Base-by-base conservation (phyloP, 176 grass and related monocot genomes). In the Poa annua region DNA sequence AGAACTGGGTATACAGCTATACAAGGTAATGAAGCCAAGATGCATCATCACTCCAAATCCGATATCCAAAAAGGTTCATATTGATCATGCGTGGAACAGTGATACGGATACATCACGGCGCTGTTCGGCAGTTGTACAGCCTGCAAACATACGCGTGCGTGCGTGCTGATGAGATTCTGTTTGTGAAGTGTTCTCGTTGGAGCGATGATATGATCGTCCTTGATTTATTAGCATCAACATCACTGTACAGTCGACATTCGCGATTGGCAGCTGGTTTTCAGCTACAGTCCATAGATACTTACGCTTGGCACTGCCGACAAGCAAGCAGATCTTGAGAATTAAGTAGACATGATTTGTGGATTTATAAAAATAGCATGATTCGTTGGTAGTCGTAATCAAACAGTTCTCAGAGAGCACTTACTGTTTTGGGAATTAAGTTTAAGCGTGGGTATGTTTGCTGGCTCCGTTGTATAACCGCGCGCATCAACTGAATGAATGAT, bases 51-150 rank as follows among this genome's bases (percentile, higher is more conserved):
- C n/a, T n/a, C 53, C 53, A 50, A 50, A 6, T 8, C 2, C 56
- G 56, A 60, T 45, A 6, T 71, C 68, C 20, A 45, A 71, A 71
- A 21, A 71, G 38, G 67, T 39, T 42, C 66, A 20, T 24, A 71
- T 47, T 71, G 16, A 3, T 47, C 57, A 29, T 61, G 57, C 52
- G 20, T 71, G 68, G 69, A 72, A 49, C 52, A 72, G 67, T 47
- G 52, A 71, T 3, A 47, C 38, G 8, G 16, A 63, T 17, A 12
- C 80, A 63, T 74, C 81, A 63, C 41, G 21, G 13, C 4, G 19
- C 59, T 15, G 60, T 33, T 83, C n/a, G 19, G n/a, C 17, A 11
- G 57, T 22, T 72, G 81, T 12, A 74, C 41, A 61, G 25, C 7
- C 7, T 7, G 25, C 67, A 73, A 73, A 47, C 42, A 72, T 60